phyloP scores from a whole-genome alignment of 2,329 filamentous ascomycete genomes.

The Hymenoscyphus fructigenus region DNA sequence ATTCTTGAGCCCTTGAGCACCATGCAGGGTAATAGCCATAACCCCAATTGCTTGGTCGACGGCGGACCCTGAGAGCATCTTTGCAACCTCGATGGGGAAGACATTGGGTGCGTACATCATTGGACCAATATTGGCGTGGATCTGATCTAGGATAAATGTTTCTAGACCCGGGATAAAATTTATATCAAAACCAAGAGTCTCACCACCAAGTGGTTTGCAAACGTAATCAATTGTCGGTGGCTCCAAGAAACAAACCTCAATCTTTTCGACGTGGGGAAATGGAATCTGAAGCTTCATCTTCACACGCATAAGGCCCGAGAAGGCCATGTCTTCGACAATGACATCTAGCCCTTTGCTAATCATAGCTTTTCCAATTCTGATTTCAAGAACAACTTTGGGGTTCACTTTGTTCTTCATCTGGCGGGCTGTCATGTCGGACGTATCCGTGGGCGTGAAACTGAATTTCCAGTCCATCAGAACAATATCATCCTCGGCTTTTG shows the following conservation, averaged over 20 bases:
- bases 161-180: slow-evolving; percentile 97
- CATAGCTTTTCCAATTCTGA: slow-evolving; percentile 92
- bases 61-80: slow-evolving; percentile 92
- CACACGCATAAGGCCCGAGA: slow-evolving; percentile 91
- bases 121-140: slow-evolving; percentile 87
- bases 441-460: slow-evolving; percentile 96
- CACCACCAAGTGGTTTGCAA: slow-evolving; percentile 94
- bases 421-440: slow-evolving; percentile 81
- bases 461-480: slow-evolving; percentile 99
- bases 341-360: slow-evolving; percentile 96
- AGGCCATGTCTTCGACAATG: slow-evolving; percentile 97
- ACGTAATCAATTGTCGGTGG: slow-evolving; percentile 91
- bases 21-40: slow-evolving; percentile 85
- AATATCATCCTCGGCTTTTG: slow-evolving; percentile 90
- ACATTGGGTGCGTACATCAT: slow-evolving; percentile 99
- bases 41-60: slow-evolving; percentile 97
- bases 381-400: slow-evolving; percentile 92
- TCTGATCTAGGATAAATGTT: slow-evolving; percentile 90
- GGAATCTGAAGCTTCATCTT: slow-evolving; percentile 97
- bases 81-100: slow-evolving; percentile 97
- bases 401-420: slow-evolving; percentile 96
- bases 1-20: slow-evolving; percentile 90
- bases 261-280: slow-evolving; percentile 90
- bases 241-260: slow-evolving; percentile 94
- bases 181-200: slow-evolving; percentile 95